Conservation (phyloP, 208 protist species). For the Sergeia podlipaevii region DNA sequence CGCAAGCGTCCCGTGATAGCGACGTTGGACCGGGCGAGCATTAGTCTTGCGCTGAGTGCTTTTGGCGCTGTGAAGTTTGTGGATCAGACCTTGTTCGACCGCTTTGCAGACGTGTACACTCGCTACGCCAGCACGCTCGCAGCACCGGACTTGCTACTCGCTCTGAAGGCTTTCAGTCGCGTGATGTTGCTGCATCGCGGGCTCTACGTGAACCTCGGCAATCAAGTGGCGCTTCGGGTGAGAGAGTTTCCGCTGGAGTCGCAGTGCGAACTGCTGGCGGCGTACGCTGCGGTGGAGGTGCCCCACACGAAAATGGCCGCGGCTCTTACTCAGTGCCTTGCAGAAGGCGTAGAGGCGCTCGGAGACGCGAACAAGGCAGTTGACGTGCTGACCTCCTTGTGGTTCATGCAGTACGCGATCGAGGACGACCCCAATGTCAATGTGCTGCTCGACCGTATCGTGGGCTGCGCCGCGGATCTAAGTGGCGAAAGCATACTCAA, state of each 20-base stretch:
- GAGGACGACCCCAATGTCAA: constrained; percentile 5
- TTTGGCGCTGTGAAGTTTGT: constrained; percentile 73
- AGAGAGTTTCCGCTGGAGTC: constrained; percentile 45
- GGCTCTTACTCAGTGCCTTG: constrained; percentile 24
- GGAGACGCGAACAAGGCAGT: constrained; percentile 40
- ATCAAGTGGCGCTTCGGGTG: constrained; percentile 16
- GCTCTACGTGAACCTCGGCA: constrained; percentile 61
- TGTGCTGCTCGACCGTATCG: constrained; percentile 33
- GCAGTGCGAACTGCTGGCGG: constrained; percentile 50
- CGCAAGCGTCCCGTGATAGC: constrained; percentile 28
- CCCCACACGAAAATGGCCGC: constrained; percentile 22
- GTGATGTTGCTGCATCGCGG: constrained; percentile 53
- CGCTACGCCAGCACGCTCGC: constrained; percentile 30
- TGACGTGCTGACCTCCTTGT: constrained; percentile 54
- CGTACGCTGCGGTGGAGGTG: constrained; percentile 51
- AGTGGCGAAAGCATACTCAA: constrained; percentile 32
- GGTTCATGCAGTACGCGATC: constrained; percentile 55
- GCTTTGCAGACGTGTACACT: constrained; percentile 25
- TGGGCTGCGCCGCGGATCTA: constrained; percentile 31
- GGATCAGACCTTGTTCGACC: constrained; percentile 63
- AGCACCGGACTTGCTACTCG: constrained; percentile 52
- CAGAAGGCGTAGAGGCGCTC: constrained; percentile 21
- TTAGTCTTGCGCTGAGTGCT: constrained; percentile 51
- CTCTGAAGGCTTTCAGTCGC: constrained; percentile 57
- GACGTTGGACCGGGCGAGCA: constrained; percentile 40